Percentiles rank a stretch among this genome's conserved stretches.
Conservation (phyloP, 129 eudicot genomes). For the Helichrysum umbraculigerum region DNA sequence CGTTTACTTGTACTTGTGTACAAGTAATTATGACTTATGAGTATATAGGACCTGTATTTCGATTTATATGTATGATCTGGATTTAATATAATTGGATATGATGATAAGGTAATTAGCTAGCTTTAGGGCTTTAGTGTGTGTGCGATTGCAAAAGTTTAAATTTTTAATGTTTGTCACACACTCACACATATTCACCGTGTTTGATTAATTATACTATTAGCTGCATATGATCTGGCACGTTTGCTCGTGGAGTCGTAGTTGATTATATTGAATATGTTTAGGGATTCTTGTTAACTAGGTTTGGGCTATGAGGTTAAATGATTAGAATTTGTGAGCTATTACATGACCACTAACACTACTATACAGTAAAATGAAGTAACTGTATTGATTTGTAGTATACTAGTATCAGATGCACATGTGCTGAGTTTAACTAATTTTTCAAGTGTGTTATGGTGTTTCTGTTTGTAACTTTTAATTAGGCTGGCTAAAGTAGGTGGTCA, state of each 20-base stretch:
- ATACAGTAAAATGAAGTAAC: background rate
- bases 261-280: background rate
- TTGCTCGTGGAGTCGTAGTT: background rate
- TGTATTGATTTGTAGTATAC: background rate
- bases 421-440: background rate
- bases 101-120: background rate
- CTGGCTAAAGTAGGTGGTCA: background rate
- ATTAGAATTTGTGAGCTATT: background rate
- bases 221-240: background rate
- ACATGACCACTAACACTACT: background rate
- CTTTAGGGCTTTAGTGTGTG: slow-evolving; percentile 1
- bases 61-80: background rate
- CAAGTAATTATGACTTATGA: background rate
- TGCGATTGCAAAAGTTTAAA: background rate
- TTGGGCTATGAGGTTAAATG: too few relatives aligned
- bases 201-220: background rate
- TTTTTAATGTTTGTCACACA: background rate
- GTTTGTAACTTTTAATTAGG: background rate
- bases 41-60: background rate
- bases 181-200: background rate
- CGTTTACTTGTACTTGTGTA: slow-evolving; percentile 1
- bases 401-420: background rate
- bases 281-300: background rate
- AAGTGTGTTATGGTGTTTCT: too few relatives aligned
- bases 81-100: background rate